Evolutionary conservation across 2,329 filamentous ascomycete species (phyloP), one percentile per base, ranked within the genome.

Genomic region (Pestalotiopsis sp.): DNA sequence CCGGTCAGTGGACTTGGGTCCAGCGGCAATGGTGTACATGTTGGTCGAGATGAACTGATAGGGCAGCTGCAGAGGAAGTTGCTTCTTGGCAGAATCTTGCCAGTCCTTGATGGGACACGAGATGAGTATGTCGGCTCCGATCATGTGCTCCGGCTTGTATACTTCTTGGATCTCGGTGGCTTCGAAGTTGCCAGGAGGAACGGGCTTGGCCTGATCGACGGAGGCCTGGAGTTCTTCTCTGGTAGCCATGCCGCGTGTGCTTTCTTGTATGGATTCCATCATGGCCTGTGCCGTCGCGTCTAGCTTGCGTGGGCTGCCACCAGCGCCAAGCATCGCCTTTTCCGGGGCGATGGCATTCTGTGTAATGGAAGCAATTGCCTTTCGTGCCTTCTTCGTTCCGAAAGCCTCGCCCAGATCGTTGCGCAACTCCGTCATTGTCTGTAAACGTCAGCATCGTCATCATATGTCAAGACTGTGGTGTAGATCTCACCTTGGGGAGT

Each of bases 341-440:
- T 78, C 77, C 57, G 83, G 80, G 57, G 80, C 81, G 73, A 95
- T 93, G 20, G 92, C 91, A 76, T 95, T 94, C 74, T 92, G 86
- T 2, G 90, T 77, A 23, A 77, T 73, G n/a, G 76, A 74, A 12
- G 75, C 74, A 73, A 96, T 89, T 1, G 89, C 91, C 82, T 95
- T 95, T 84, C 91, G 92, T 25, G 93, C 92, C 81, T 95, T 95
- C 83, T 93, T 94, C 31, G 93, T 95, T 78, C 93, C 93, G 75
- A 97, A 97, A 39, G 91, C 90, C 74, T 92, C 87, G 56, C 92
- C 92, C 13, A 97, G 88, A 2, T 91, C 88, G 73, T 90, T 91
- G 73, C 88, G 88, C 76, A 88, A 87, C 36, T 91, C 87, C 74
- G 86, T 82, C 75, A 86, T 87, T 59, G 83, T 87, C 88, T 91